Conservation (phyloP, 2,329 filamentous ascomycete species). For the Aspergillus neotritici region DNA sequence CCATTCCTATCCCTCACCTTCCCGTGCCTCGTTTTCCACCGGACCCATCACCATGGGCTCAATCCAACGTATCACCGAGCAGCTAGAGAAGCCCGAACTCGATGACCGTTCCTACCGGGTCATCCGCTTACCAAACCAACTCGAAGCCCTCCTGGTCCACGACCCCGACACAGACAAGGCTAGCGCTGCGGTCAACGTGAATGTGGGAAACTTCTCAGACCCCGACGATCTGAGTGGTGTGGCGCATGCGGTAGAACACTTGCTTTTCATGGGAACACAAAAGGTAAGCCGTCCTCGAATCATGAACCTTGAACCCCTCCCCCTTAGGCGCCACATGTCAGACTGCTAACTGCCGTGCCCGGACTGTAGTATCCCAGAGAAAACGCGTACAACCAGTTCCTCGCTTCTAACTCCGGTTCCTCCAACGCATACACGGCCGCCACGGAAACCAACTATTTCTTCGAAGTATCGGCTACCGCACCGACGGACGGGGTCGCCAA, state of each 20-base stretch:
- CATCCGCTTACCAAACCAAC: constrained; percentile 73
- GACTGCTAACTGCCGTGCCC: constrained; percentile 1
- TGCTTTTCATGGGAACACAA: constrained; percentile 97
- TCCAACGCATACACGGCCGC: constrained; percentile 93
- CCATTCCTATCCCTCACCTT: constrained; percentile 17
- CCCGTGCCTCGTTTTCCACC: constrained; percentile 15
- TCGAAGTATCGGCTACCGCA: constrained; percentile 79
- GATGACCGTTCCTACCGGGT: constrained; percentile 87
- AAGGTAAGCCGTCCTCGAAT: constrained; percentile 53
- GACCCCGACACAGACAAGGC: constrained; percentile 95
- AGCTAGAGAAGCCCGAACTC: constrained; percentile 73
- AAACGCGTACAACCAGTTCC: constrained; percentile 92
- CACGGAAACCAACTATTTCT: constrained; percentile 96
- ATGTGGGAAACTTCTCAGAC: constrained; percentile 93
- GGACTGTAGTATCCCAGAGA: constrained; percentile 70
- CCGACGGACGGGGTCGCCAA: constrained; percentile 28
- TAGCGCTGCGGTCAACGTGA: constrained; percentile 89
- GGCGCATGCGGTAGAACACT: constrained; percentile 92
- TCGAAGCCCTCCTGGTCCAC: constrained; percentile 88
- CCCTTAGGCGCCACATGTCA: neutral
- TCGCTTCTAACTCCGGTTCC: constrained; percentile 80
- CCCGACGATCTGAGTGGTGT: constrained; percentile 85
- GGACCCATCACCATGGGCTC: constrained; percentile 25
- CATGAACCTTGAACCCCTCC: neutral
- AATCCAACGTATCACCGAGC: constrained; percentile 56